Conservation (phyloP, 441 rosid genomes). For the Erodium texanum region DNA sequence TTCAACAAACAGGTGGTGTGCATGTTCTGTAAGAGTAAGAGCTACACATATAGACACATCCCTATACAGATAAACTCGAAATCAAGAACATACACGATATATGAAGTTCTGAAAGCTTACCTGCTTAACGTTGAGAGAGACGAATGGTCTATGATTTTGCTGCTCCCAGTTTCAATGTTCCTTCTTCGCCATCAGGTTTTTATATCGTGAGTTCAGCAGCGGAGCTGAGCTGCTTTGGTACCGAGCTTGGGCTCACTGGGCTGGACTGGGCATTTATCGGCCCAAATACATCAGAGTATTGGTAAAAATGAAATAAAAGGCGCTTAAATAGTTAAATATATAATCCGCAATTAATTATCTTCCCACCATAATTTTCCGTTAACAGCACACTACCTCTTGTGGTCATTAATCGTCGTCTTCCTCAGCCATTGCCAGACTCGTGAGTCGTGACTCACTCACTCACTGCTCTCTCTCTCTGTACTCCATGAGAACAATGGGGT, state of each 20-base stretch:
- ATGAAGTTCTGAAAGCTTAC: neutral
- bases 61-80: neutral
- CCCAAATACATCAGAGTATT: too few species aligned
- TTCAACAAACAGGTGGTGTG: slow-evolving; percentile 9
- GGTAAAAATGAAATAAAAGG: neutral
- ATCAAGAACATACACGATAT: neutral
- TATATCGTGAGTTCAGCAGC: neutral
- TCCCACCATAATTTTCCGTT: slow-evolving; percentile 1
- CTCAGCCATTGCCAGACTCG: neutral
- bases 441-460: too few species aligned
- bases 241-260: neutral
- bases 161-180: neutral
- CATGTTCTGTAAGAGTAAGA: neutral
- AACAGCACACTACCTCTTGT: neutral
- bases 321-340: neutral
- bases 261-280: neutral
- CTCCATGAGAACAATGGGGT: neutral
- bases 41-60: neutral
- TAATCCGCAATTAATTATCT: neutral
- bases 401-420: slow-evolving; percentile 1
- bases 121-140: neutral
- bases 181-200: neutral
- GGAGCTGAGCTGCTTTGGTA: too few species aligned
- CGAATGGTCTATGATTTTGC: neutral
- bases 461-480: neutral